Conservation (phyloP, 345 rosid species). For the Odontarrhena argentea region DNA sequence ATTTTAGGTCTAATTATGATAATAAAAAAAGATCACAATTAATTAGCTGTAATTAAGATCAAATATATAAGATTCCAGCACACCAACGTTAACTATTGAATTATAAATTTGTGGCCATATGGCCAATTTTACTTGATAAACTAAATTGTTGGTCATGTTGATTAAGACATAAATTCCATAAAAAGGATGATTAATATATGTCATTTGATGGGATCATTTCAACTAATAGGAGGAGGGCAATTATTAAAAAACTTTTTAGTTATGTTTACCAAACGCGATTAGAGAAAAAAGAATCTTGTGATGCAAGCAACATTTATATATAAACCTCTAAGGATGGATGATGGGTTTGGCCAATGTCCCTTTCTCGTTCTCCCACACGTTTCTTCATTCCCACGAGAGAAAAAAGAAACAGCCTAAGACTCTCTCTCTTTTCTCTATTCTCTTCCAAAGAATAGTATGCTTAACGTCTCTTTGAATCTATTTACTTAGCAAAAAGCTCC, state of each 20-base stretch:
- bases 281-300: slow-evolving; percentile 36
- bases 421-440: slow-evolving; percentile 3
- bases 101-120: neutral
- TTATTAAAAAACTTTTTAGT: neutral
- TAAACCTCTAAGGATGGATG: slow-evolving; percentile 23
- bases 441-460: slow-evolving; percentile 30
- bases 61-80: neutral
- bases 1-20: no score
- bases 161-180: slow-evolving; percentile 31
- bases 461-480: slow-evolving; percentile 26
- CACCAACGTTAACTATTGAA: slow-evolving; percentile 12
- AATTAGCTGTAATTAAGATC: slow-evolving; percentile 27
- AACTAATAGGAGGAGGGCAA: slow-evolving; percentile 5
- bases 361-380: slow-evolving; percentile 45
- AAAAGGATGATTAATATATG: slow-evolving; percentile 3
- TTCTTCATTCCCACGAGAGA: slow-evolving; percentile 18
- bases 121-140: neutral
- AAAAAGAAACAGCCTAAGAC: slow-evolving; percentile 17
- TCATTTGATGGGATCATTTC: slow-evolving; percentile 26
- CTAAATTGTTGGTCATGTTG: neutral
- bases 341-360: slow-evolving; percentile 41
- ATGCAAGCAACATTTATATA: slow-evolving; percentile 23
- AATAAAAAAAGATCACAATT: slow-evolving; percentile 4
- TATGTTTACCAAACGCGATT: slow-evolving; percentile 13
- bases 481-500: slow-evolving; percentile 19